Evolutionary conservation across 106 monocot species (phyloP).

Genomic region (Phalaenopsis equestris): DNA sequence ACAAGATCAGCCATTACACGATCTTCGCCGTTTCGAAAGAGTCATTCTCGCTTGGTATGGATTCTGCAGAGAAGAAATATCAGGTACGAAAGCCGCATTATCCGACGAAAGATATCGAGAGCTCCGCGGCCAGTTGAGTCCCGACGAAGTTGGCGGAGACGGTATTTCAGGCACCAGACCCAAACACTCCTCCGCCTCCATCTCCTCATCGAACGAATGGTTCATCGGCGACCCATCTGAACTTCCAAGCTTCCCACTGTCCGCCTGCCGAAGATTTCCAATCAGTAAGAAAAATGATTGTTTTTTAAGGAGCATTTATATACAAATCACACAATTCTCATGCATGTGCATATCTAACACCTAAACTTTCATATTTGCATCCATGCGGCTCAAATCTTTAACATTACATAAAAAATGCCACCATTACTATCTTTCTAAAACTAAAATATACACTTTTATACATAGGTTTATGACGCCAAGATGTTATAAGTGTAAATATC

Average conservation of each 20-base stretch:
- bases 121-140: slow-evolving; percentile 57
- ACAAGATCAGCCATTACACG: background rate
- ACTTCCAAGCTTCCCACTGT: slow-evolving; percentile 50
- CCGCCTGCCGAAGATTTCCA: slow-evolving; percentile 28
- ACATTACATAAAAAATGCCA: too few relatives aligned
- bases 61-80: slow-evolving; percentile 26
- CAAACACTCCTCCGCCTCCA: slow-evolving; percentile 33
- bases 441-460: too few relatives aligned
- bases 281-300: background rate
- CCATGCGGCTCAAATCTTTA: too few relatives aligned
- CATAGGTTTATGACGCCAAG: too few relatives aligned
- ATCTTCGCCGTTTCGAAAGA: slow-evolving; percentile 22
- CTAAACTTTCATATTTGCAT: too few relatives aligned
- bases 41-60: slow-evolving; percentile 1
- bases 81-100: slow-evolving; percentile 44
- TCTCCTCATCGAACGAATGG: slow-evolving; percentile 34
- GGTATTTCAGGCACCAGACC: slow-evolving; percentile 73
- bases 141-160: slow-evolving; percentile 77
- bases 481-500: too few relatives aligned
- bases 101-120: slow-evolving; percentile 22
- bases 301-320: background rate
- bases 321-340: too few relatives aligned
- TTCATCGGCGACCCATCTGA: slow-evolving; percentile 43
- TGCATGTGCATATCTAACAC: too few relatives aligned
- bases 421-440: too few relatives aligned